Evolutionary conservation across 257 asterid genomes (phyloP).

Genomic region (Nicotiana benthamiana): DNA sequence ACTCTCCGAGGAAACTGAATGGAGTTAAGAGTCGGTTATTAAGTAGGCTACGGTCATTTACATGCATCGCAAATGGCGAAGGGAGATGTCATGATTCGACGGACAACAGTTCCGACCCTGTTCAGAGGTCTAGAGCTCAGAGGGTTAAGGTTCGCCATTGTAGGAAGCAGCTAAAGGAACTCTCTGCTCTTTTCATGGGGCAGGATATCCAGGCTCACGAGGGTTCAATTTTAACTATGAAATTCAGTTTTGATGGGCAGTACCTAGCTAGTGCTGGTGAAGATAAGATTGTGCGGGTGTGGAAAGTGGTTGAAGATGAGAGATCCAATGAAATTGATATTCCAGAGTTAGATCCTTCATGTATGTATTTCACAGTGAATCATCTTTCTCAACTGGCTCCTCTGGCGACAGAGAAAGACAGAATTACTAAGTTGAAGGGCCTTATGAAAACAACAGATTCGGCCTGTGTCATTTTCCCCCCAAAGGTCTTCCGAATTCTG

Average conservation of each 20-base stretch:
- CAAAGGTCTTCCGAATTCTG: slow-evolving; percentile 57
- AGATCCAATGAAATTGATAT: slow-evolving; percentile 46
- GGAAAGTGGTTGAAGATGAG: slow-evolving; percentile 86
- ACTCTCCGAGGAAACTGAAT: slow-evolving; percentile 18
- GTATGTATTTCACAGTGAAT: slow-evolving; percentile 70
- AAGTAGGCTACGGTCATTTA: slow-evolving; percentile 46
- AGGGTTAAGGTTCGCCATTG: slow-evolving; percentile 58
- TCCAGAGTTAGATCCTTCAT: slow-evolving; percentile 70
- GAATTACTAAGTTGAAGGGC: slow-evolving; percentile 26
- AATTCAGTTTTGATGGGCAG: slow-evolving; percentile 75
- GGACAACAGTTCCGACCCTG: slow-evolving; percentile 6
- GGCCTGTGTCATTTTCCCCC: slow-evolving; percentile 76
- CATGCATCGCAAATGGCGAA: slow-evolving; percentile 31
- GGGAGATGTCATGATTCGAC: slow-evolving; percentile 22
- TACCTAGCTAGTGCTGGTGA: slow-evolving; percentile 84
- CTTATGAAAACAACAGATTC: slow-evolving; percentile 54
- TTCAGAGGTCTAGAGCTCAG: slow-evolving; percentile 27
- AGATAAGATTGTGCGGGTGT: slow-evolving; percentile 63
- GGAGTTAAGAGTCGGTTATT: slow-evolving; percentile 43
- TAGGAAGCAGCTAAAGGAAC: slow-evolving; percentile 54
- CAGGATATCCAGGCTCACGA: slow-evolving; percentile 81
- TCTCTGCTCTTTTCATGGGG: slow-evolving; percentile 71
- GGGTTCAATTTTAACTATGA: slow-evolving; percentile 77
- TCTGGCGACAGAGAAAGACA: slow-evolving; percentile 45
- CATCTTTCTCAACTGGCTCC: slow-evolving; percentile 64